Evolutionary conservation across 2,329 filamentous ascomycete genomes (phyloP), one percentile per base, ranked within the genome.

Genomic region (Anthostomella pinea): DNA sequence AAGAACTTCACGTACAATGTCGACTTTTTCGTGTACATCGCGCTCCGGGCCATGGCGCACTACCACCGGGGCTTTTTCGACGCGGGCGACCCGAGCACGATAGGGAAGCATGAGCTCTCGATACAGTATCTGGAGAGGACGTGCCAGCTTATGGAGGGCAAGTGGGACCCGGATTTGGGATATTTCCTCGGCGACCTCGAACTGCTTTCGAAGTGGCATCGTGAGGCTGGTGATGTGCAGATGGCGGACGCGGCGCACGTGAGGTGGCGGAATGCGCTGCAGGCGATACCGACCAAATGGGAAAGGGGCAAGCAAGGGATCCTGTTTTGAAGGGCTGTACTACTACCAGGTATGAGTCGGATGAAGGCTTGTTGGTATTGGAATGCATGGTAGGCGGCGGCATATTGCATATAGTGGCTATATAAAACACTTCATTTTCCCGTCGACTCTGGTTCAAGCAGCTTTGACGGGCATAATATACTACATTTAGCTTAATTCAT

Each of bases 181-280:
- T 57, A 56, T 29, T 39, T 57, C 25, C 42, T 57, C 14, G 54
- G 54, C 15, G 52, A 57, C 18, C 35, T 57, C 14, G 51, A 57
- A 38, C 48, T 52, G 14, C 30, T 57, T 1, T 48, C 52, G 33
- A 37, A 49, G 25, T 57, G 54, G 54, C 46, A 56, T 17, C 46
- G 50, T 7, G 54, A 57, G 28, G 54, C 52, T 8, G 54, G 54
- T 19, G 51, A 57, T 29, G 41, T 20, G 5, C 22, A 16, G 3
- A 33, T 39, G 32, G 54, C 54, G 6, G 51, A 53, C 5, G 33
- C 41, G 3, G 44, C 46, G 10, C 46, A 48, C 14, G 22, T 10
- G n/a, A 43, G 54, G 23, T 56, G 49, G 54, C 27, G 41, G 24
- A 40, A 38, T 4, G 49, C 52, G 10, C 47, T 57, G 7, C 50